Evolutionary conservation across 2,329 filamentous ascomycete genomes (phyloP), one percentile per base, ranked within the genome.

Genomic region (Fusarium sterilihyphosum): DNA sequence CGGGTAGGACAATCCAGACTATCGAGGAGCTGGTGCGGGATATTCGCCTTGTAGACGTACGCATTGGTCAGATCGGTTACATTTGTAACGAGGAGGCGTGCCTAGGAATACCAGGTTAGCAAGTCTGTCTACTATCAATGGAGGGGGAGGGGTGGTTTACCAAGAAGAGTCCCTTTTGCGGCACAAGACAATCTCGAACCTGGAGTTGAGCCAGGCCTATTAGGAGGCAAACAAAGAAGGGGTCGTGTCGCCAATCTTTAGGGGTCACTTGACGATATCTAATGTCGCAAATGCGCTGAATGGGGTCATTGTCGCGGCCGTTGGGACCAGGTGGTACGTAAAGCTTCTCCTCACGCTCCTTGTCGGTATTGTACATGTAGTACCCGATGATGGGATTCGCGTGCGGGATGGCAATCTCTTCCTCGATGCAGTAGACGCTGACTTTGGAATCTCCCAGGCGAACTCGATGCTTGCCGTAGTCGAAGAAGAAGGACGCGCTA

Each of bases 371-470:
- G 14, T 54, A 54, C 3, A 0, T 4, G 6, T 54, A 54, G 24
- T 54, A 29, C 5, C n/a, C 35, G 1, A 40, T 40, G 8, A 40
- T 50, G 29, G 47, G 44, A 29, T 29, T 13, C 26, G 26, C 26
- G 26, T 29, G 26, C 26, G 26, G 26, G 26, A 29, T 29, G 26
- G 26, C 8, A 8, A 29, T 29, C 26, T 8, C 26, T 29, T 29
- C 0, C 24, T 26, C 6, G 24, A 46, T 26, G 9, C 12, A 0
- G 44, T 46, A 46, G 44, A 20, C 9, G 5, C 0, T 0, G 24
- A 46, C 18, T 0, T 46, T 1, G 8, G 44, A 46, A 26, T 46
- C 6, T 2, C 24, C 8, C 44, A 46, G 44, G 8, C 3, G 44
- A 46, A 46, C 18, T 24, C 10, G 44, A 20, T 20, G 2, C 11